Evolutionary conservation across 495 filamentous ascomycete species (phyloP).

Genomic region (Xylaria longipes): DNA sequence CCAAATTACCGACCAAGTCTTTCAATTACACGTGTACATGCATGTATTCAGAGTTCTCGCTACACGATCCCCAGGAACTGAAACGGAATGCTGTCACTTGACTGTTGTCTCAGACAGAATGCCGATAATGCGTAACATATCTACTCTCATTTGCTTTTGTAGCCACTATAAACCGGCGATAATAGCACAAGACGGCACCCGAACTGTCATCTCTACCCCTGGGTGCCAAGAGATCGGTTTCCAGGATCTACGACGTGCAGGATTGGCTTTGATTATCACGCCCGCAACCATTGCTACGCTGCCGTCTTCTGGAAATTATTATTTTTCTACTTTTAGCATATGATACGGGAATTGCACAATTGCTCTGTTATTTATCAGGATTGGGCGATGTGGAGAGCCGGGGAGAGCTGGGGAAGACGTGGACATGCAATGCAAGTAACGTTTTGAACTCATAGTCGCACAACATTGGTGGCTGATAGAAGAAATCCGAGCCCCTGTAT

Average conservation of each 20-base stretch:
- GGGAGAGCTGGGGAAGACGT: conserved; percentile 1
- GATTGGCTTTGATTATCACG: conserved; percentile 18
- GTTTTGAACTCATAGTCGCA: neutral
- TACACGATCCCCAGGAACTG: conserved; percentile 16
- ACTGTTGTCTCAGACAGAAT: conserved; percentile 22
- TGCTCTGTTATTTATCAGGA: neutral
- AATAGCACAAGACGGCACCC: neutral
- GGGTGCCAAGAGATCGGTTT: conserved; percentile 41
- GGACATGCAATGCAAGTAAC: conserved; percentile 17
- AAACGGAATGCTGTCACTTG: neutral
- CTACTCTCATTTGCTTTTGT: conserved; percentile 7
- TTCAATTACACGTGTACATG: conserved; percentile 28
- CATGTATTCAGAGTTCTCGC: conserved; percentile 12
- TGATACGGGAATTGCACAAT: conserved; percentile 12
- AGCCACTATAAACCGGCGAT: neutral
- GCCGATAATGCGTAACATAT: neutral
- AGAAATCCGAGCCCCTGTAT: conserved; percentile 5
- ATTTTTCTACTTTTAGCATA: conserved; percentile 23
- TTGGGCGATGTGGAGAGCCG: neutral
- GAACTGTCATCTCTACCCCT: conserved; percentile 32
- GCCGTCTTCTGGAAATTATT: conserved; percentile 29
- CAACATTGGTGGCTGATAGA: conserved; percentile 1
- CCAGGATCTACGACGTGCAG: conserved; percentile 25
- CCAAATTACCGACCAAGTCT: conserved; percentile 27
- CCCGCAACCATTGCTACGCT: conserved; percentile 18